Evolutionary conservation across 306 rosid genomes (phyloP).

Genomic region (Vigna reflexopilosa): DNA sequence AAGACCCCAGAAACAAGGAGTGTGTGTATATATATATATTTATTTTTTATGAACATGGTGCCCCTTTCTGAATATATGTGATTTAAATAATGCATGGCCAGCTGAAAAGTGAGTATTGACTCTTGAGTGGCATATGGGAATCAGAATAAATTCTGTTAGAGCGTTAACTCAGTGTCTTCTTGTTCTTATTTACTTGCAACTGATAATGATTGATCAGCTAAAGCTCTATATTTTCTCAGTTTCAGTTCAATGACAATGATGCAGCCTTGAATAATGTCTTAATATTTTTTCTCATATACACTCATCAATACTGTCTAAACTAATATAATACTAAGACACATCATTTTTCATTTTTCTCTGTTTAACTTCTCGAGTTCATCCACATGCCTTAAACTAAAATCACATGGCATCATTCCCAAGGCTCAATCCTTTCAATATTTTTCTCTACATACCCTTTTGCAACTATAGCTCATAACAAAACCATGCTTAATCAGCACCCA

Average conservation of each 20-base stretch:
- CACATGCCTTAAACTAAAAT: conserved; percentile 38
- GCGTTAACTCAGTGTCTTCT: conserved; percentile 12
- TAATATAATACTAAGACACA: conserved; percentile 18
- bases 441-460: not conserved
- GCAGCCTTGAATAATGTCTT: conserved; percentile 26
- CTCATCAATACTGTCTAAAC: not conserved
- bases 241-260: conserved; percentile 28
- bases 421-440: not conserved
- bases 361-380: not conserved
- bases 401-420: conserved; percentile 25
- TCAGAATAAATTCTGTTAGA: conserved; percentile 42
- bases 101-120: conserved; percentile 36
- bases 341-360: conserved; percentile 1
- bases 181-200: conserved; percentile 29
- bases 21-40: not conserved
- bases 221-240: not conserved
- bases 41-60: not conserved
- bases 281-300: not conserved
- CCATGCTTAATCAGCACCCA: not conserved
- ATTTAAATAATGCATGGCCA: conserved; percentile 32
- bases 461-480: not conserved
- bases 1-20: not conserved
- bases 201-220: conserved; percentile 30
- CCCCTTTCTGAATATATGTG: not conserved
- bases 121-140: conserved; percentile 15